Percentiles rank a stretch among this genome's conserved stretches.
These are phyloP conservation scores for Naganishia albida DNA, from an alignment of 1,284 basidiomycete genomes.

Conservation along the genomic window DNA sequence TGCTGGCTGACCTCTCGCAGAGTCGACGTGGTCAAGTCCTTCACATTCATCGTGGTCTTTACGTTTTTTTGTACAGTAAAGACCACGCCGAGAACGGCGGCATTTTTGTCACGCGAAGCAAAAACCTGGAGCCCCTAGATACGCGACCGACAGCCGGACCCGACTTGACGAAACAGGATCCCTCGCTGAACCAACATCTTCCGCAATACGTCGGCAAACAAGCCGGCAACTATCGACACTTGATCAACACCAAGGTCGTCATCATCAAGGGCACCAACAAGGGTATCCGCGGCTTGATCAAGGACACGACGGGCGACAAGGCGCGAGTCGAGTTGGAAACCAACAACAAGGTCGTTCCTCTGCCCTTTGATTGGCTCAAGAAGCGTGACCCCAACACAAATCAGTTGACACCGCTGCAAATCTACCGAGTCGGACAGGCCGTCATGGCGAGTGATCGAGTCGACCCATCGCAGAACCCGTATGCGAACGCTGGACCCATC, in stretches of 20 bases:
- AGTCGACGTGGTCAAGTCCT: constrained; percentile 88
- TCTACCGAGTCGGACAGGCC: constrained; percentile 34
- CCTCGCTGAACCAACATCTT: constrained; percentile 61
- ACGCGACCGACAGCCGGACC: constrained; percentile 66
- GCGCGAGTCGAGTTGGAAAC: constrained; percentile 91
- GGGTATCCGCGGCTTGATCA: constrained; percentile 88
- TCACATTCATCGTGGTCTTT: constrained; percentile 93
- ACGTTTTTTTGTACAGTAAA: constrained; percentile 90
- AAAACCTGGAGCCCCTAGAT: constrained; percentile 45
- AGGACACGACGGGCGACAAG: constrained; percentile 85
- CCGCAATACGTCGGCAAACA: constrained; percentile 48
- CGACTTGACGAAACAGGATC: constrained; percentile 97
- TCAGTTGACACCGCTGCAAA: constrained; percentile 14
- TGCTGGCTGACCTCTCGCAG: constrained; percentile 51
- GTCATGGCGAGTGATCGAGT: constrained; percentile 24
- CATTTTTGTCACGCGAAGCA: constrained; percentile 75
- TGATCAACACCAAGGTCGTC: constrained; percentile 77
- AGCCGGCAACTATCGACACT: constrained; percentile 67
- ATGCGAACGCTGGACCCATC: constrained; percentile 36
- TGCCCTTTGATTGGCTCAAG: constrained; percentile 77
- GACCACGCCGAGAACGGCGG: constrained; percentile 89
- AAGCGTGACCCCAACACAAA: constrained; percentile 47
- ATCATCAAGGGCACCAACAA: constrained; percentile 89
- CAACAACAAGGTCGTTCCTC: constrained; percentile 84
- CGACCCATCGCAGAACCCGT: constrained; percentile 36